phyloP scores from a whole-genome alignment of 129 eudicot genomes.

The Lactuca sativa region DNA sequence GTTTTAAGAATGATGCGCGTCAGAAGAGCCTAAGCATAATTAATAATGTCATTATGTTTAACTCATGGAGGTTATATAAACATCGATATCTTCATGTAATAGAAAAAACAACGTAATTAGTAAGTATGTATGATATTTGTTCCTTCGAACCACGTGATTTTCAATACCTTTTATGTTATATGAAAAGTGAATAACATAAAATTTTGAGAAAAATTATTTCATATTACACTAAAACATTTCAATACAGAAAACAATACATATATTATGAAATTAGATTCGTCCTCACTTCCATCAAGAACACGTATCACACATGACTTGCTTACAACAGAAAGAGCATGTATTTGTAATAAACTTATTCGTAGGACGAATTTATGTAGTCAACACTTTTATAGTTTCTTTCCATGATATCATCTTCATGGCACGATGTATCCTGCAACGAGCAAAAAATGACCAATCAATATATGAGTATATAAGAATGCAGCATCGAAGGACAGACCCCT shows the following conservation, averaged over 20 bases:
- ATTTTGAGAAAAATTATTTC: background rate
- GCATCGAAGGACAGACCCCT: background rate
- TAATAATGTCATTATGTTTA: no score
- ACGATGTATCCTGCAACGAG: constrained; percentile 32
- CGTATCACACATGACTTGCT: background rate
- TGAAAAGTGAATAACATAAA: no score
- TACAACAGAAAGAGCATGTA: background rate
- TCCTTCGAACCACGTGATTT: no score
- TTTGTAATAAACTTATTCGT: constrained; percentile 14
- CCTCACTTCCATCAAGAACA: background rate
- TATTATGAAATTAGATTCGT: background rate
- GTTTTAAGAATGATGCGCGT: no score
- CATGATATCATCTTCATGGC: constrained; percentile 27
- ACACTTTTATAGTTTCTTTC: background rate
- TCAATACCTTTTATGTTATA: background rate
- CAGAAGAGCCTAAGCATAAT: no score
- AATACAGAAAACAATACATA: background rate
- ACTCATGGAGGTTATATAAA: no score
- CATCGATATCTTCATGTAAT: no score
- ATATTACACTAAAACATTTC: background rate
- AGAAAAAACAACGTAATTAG: no score
- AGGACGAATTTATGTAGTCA: constrained; percentile 15
- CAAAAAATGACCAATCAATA: background rate
- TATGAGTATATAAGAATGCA: background rate
- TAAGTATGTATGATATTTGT: no score